These are phyloP conservation scores for Arthrobotrys megalospora DNA, from an alignment of 2,329 filamentous ascomycete species.

Conservation along the genomic window DNA sequence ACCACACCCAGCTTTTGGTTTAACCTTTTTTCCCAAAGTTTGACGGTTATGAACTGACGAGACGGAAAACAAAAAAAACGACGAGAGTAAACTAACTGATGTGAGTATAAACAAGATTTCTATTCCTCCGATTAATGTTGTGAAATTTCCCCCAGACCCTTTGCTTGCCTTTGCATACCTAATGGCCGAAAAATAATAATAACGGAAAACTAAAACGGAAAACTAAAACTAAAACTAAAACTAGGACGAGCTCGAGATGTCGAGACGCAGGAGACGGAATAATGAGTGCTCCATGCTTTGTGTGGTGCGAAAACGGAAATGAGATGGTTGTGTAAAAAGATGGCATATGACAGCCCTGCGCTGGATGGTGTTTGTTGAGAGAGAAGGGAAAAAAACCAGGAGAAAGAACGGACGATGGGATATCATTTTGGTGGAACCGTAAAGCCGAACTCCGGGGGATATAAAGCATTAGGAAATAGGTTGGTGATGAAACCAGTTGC, in stretches of 20 bases:
- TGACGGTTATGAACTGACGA: background rate
- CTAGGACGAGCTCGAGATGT: constrained; percentile 17
- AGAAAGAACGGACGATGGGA: constrained; percentile 52
- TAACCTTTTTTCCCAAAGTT: constrained; percentile 4
- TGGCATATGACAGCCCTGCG: background rate
- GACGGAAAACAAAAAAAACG: background rate
- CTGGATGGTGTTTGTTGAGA: background rate
- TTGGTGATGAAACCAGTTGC: constrained; percentile 21
- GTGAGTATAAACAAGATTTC: constrained; percentile 18
- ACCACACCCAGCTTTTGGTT: constrained; percentile 26
- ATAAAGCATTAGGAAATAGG: constrained; percentile 25
- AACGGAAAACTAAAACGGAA: background rate
- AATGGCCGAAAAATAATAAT: background rate
- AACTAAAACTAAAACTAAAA: constrained; percentile 8
- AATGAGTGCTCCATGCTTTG: constrained; percentile 22
- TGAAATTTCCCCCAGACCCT: background rate
- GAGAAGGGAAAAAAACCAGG: background rate
- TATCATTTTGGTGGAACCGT: constrained; percentile 54
- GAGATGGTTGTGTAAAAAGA: background rate
- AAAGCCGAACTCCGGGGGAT: constrained; percentile 55
- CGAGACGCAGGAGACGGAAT: constrained; percentile 2
- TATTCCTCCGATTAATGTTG: constrained; percentile 19
- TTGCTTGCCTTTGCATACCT: background rate
- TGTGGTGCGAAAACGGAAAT: background rate
- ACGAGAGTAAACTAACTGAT: background rate